Base-by-base conservation (phyloP, 176 grass and related monocot species). In the Cenchrus fungigraminus region DNA sequence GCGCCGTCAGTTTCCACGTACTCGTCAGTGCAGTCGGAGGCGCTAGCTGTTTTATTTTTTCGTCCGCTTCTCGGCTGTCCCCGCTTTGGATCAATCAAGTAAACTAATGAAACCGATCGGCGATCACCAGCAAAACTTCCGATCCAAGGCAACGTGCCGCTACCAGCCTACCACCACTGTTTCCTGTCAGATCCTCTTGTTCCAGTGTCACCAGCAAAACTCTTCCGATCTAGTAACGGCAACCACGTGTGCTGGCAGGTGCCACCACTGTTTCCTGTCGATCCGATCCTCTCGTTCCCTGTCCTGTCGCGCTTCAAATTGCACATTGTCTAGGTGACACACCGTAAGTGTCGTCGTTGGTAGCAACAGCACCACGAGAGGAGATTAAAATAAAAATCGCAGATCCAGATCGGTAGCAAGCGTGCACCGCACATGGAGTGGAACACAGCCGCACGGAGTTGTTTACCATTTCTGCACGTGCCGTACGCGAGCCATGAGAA, bases 1-100 rank as follows among this genome's bases (percentile, higher is more conserved):
- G 71, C 31, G 59, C 59, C 47, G 71, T 75, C 82, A 1, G 46
- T 75, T 75, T 84, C 58, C 59, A 22, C 29, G 31, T 40, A 40
- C 37, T 40, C 37, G 3, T 40, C 37, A 40, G 37, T 40, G 37
- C 37, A 40, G 37, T 40, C 37, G 37, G 37, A 40, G 2, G 37
- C 37, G 37, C 37, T 4, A 2, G 22, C 22, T 25, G 22, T 25
- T 25, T 40, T 40, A n/a, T n/a, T 40, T 4, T 32, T 40, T 40
- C 37, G 37, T 40, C 37, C 37, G 37, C 37, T 40, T 40, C 37
- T 40, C 4, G 37, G 37, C 37, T 40, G 37, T 40, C 37, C 37
- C 37, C 4, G 37, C 37, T 32, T 32, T 32, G 31, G 31, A 32
- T 32, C 31, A 32, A 40, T 40, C 37, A 40, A 40, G 4, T 32